phyloP scores from a whole-genome alignment of 768 basidiomycete genomes.

The Butyriboletus loyo region DNA sequence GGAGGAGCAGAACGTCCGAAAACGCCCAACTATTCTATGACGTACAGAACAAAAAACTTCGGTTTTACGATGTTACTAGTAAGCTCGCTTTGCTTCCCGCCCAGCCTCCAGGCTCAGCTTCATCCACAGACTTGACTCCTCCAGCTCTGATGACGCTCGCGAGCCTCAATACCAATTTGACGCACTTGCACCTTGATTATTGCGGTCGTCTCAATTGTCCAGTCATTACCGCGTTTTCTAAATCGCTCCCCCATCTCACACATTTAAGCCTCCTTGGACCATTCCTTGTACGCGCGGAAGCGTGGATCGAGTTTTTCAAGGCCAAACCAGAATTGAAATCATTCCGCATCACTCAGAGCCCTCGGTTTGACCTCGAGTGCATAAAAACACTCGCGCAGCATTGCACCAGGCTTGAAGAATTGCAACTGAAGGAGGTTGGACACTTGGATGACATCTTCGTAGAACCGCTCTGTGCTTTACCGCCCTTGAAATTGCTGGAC shows the following conservation, averaged over 20 bases:
- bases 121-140: slow-evolving; percentile 59
- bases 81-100: slow-evolving; percentile 27
- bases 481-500: slow-evolving; percentile 58
- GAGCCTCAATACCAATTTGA: slow-evolving; percentile 81
- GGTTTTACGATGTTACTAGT: slow-evolving; percentile 90
- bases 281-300: slow-evolving; percentile 70
- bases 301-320: slow-evolving; percentile 76
- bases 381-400: slow-evolving; percentile 51
- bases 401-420: slow-evolving; percentile 55
- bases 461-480: slow-evolving; percentile 38
- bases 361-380: slow-evolving; percentile 77
- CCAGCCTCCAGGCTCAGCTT: neutral
- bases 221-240: slow-evolving; percentile 57
- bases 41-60: slow-evolving; percentile 59
- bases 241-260: slow-evolving; percentile 60
- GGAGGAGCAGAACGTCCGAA: slow-evolving; percentile 56
- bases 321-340: slow-evolving; percentile 59
- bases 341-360: slow-evolving; percentile 82
- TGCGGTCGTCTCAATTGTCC: slow-evolving; percentile 78
- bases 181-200: slow-evolving; percentile 73
- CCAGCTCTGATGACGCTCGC: slow-evolving; percentile 68
- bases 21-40: slow-evolving; percentile 87
- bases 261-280: slow-evolving; percentile 83
- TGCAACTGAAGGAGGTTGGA: slow-evolving; percentile 79
- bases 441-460: slow-evolving; percentile 66